phyloP scores from a whole-genome alignment of 768 basidiomycete genomes.

The Tricholoma matsutake region DNA sequence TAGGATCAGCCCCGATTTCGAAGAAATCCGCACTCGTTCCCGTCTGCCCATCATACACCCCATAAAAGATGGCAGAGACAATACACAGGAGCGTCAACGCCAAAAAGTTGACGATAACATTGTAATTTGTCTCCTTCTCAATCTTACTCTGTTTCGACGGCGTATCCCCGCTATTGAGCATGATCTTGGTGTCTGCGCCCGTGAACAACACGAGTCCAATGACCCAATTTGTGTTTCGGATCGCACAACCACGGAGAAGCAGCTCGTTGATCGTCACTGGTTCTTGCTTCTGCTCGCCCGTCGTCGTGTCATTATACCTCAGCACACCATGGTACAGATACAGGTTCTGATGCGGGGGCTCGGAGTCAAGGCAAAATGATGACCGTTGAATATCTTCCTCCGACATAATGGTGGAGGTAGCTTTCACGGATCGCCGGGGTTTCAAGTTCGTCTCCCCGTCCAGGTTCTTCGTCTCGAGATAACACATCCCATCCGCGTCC shows the following conservation, averaged over 20 bases:
- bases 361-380: constrained; percentile 86
- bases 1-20: constrained; percentile 63
- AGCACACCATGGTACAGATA: constrained; percentile 89
- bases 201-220: constrained; percentile 95
- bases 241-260: constrained; percentile 83
- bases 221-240: constrained; percentile 90
- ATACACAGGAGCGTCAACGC: constrained; percentile 76
- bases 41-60: constrained; percentile 56
- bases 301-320: constrained; percentile 58
- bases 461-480: constrained; percentile 96
- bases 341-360: constrained; percentile 90
- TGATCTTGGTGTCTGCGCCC: constrained; percentile 89
- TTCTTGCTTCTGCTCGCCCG: constrained; percentile 56
- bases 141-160: constrained; percentile 98
- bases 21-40: constrained; percentile 71
- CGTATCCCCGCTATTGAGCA: constrained; percentile 88
- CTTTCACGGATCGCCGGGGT: constrained; percentile 70
- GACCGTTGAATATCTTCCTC: constrained; percentile 92
- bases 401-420: constrained; percentile 68
- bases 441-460: constrained; percentile 99
- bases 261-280: constrained; percentile 89
- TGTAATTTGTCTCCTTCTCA: constrained; percentile 98
- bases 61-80: constrained; percentile 72
- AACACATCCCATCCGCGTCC: constrained; percentile 89
- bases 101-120: constrained; percentile 91